These are phyloP conservation scores for Trametes meyenii DNA, from an alignment of 768 basidiomycete genomes.

Conservation along the genomic window DNA sequence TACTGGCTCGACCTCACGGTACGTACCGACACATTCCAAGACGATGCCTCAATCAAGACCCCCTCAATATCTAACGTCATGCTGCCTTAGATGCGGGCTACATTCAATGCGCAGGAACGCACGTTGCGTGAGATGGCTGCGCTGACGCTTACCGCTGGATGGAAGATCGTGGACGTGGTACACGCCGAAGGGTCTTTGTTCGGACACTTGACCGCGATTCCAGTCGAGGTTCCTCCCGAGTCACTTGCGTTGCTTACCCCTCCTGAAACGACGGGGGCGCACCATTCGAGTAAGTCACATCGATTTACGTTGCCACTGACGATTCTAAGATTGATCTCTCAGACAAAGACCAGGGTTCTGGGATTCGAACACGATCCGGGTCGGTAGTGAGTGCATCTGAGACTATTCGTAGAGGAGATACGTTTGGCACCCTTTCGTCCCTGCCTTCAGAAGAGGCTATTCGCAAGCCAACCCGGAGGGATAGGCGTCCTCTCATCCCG, in stretches of 20 bases:
- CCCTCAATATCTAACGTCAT: conserved; percentile 61
- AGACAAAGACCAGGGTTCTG: background rate
- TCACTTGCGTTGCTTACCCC: conserved; percentile 22
- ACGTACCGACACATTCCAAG: conserved; percentile 19
- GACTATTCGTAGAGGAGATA: conserved; percentile 29
- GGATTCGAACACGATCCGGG: conserved; percentile 6
- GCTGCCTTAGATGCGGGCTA: conserved; percentile 67
- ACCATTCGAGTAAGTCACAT: conserved; percentile 10
- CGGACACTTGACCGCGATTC: conserved; percentile 71
- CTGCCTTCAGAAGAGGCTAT: conserved; percentile 32
- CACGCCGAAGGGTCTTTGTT: conserved; percentile 67
- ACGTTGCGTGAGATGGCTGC: conserved; percentile 65
- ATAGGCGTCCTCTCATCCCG: conserved; percentile 12
- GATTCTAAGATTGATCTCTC: background rate
- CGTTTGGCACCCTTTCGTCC: conserved; percentile 28
- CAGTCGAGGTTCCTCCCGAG: conserved; percentile 49
- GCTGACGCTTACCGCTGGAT: conserved; percentile 62
- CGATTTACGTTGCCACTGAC: background rate
- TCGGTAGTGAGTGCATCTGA: conserved; percentile 9
- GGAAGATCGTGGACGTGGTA: conserved; percentile 64
- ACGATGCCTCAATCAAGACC: conserved; percentile 48
- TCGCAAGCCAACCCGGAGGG: conserved; percentile 18
- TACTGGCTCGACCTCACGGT: conserved; percentile 76
- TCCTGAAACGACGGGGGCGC: background rate
- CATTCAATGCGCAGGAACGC: conserved; percentile 70